These are phyloP conservation scores for Talaromyces thailandensis DNA, from an alignment of 495 filamentous ascomycete genomes.

Conservation along the genomic window DNA sequence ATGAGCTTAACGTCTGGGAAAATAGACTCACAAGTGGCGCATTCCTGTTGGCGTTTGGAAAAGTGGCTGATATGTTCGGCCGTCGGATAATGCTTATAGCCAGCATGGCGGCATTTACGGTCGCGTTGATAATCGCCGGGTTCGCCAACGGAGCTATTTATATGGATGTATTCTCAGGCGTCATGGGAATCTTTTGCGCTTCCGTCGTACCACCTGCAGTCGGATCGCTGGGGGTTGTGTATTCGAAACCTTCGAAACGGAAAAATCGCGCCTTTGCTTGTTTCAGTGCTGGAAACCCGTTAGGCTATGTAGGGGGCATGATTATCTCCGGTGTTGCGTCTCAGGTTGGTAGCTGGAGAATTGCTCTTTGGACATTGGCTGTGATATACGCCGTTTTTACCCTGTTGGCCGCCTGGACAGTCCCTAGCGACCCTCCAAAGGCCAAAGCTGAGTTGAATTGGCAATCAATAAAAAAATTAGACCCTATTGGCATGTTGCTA, in stretches of 20 bases:
- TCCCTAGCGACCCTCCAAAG: conserved; percentile 45
- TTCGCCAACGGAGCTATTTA: conserved; percentile 55
- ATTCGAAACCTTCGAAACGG: conserved; percentile 47
- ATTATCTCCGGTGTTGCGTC: conserved; percentile 61
- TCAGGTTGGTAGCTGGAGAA: conserved; percentile 59
- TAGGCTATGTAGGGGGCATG: conserved; percentile 59
- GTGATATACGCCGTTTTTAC: conserved; percentile 55
- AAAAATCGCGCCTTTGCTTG: conserved; percentile 61
- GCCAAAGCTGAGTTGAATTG: conserved; percentile 30
- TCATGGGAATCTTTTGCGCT: conserved; percentile 57
- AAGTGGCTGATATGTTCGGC: conserved; percentile 65
- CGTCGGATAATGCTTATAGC: conserved; percentile 59
- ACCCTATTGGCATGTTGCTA: conserved; percentile 55
- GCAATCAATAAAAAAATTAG: conserved; percentile 46
- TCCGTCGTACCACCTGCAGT: conserved; percentile 59
- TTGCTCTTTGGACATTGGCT: conserved; percentile 53
- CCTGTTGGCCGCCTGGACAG: conserved; percentile 50
- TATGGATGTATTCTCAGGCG: conserved; percentile 54
- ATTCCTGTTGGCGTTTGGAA: conserved; percentile 65
- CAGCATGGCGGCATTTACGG: conserved; percentile 54
- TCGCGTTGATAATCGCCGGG: conserved; percentile 47
- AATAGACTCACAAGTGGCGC: conserved; percentile 56
- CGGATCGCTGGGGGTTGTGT: conserved; percentile 53
- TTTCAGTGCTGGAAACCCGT: conserved; percentile 61
- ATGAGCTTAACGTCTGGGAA: not conserved